Base-by-base conservation (phyloP, 2,329 filamentous ascomycete genomes). In the Mycosphaerella arachidis region DNA sequence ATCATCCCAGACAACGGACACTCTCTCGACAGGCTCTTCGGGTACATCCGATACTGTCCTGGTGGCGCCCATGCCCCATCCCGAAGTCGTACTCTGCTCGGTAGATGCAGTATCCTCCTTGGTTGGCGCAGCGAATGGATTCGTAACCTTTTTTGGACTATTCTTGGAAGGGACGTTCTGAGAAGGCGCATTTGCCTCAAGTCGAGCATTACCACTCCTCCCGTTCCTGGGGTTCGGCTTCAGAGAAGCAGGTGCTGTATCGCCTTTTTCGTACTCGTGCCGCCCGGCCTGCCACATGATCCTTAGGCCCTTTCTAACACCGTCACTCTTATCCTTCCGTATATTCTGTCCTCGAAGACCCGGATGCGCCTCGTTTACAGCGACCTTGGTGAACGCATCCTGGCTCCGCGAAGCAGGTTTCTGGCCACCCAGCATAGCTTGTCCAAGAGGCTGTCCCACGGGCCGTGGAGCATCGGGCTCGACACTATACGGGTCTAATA, bases 31-130 rank as follows among this genome's bases (percentile, higher is more conserved):
- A 16, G 50, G 29, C 40, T 54, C 37, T 27, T 54, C 20, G 13
- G 50, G 27, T 10, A 45, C 24, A 7, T 48, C 13, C 12, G 50
- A 29, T 16, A 45, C 24, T 6, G 56, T 58, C 24, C 35, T 35
- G 2, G 50, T 58, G 3, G 35, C 56, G 6, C 56, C 50, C 12
- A 37, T 35, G 20, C 56, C 50, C 56, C 56, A 58, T 33, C 50
- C 56, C 33, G 56, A 54, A 16, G 29, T 40, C 18, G 50, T 10
- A 9, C 29, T 18, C 10, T 27, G 12, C 20, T 30, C 46, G 12
- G 13, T 20, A 6, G 20, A 29, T 16, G 20, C 18, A 50, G 20
- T 50, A 8, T 50, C 20, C 24, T 13, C n/a, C 8, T 29, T 30
- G 3, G 46, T 10, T 6, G 46, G 46, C 29, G 46, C 20, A n/a